Evolutionary conservation across 352 stramenopile genomes (phyloP).

Genomic region (Phytophthora citrophthora): DNA sequence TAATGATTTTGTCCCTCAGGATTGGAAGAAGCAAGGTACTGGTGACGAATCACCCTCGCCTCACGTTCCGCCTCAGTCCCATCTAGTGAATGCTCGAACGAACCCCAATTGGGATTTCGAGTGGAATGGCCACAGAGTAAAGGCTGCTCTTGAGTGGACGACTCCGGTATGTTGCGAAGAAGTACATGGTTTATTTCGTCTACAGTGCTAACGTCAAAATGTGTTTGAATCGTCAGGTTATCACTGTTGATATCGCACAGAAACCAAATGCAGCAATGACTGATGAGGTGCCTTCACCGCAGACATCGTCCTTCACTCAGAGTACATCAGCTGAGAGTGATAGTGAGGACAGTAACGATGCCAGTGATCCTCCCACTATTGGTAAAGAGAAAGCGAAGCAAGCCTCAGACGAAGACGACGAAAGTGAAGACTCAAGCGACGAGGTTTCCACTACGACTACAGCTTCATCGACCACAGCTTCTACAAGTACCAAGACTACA

Average conservation of each 20-base stretch:
- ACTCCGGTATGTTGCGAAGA: slow-evolving; percentile 46
- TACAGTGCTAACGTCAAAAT: slow-evolving; percentile 9
- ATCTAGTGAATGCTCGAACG: slow-evolving; percentile 84
- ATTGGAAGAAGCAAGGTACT: slow-evolving; percentile 66
- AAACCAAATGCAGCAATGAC: neutral
- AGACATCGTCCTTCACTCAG: slow-evolving; percentile 5
- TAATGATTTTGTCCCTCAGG: slow-evolving; percentile 26
- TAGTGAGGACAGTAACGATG: slow-evolving; percentile 29
- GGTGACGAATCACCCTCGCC: slow-evolving; percentile 65
- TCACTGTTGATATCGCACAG: slow-evolving; percentile 34
- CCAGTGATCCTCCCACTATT: slow-evolving; percentile 2
- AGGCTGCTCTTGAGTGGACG: slow-evolving; percentile 65
- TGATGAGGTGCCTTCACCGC: slow-evolving; percentile 3
- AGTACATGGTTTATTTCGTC: neutral
- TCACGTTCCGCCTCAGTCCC: slow-evolving; percentile 72
- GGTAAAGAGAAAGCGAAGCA: slow-evolving; percentile 7
- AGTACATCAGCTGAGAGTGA: slow-evolving; percentile 14
- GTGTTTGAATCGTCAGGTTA: slow-evolving; percentile 31
- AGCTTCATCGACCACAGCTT: neutral
- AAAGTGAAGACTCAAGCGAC: slow-evolving; percentile 28
- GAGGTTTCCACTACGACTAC: slow-evolving; percentile 4
- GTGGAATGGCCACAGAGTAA: slow-evolving; percentile 76
- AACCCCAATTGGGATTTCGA: slow-evolving; percentile 66
- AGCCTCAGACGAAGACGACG: slow-evolving; percentile 17
- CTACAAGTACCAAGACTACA: slow-evolving; percentile 1